phyloP scores from a whole-genome alignment of 176 grass and related monocot genomes.

The Triticum turgidum region DNA sequence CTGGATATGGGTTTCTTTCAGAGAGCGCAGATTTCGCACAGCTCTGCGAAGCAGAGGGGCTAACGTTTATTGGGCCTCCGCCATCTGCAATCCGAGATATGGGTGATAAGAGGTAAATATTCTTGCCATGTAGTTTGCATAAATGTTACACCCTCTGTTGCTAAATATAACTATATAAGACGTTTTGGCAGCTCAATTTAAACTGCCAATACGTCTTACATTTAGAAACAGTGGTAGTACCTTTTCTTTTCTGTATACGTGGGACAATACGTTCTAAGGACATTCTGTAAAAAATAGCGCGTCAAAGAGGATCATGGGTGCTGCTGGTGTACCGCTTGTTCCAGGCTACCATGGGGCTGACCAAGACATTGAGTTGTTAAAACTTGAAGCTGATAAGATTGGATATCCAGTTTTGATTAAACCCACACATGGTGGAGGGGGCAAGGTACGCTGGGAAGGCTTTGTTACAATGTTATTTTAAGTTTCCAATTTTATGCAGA shows the following conservation, averaged over 20 bases:
- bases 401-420: slow-evolving; percentile 96
- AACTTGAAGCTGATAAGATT: slow-evolving; percentile 84
- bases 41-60: slow-evolving; percentile 74
- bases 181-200: no score
- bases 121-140: not conserved
- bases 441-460: slow-evolving; percentile 57
- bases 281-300: slow-evolving; percentile 49
- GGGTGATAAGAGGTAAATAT: slow-evolving; percentile 88
- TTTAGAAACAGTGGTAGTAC: no score
- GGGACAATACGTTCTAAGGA: not conserved
- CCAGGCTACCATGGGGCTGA: slow-evolving; percentile 88
- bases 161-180: no score
- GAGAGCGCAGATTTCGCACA: slow-evolving; percentile 92
- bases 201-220: no score
- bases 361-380: slow-evolving; percentile 79
- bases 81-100: slow-evolving; percentile 88
- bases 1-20: slow-evolving; percentile 94
- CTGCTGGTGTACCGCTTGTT: slow-evolving; percentile 79
- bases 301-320: slow-evolving; percentile 96
- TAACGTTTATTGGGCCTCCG: slow-evolving; percentile 85
- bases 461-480: not conserved
- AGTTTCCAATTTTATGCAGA: not conserved
- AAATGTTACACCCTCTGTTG: not conserved
- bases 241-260: no score
- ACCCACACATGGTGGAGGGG: slow-evolving; percentile 93